These are phyloP conservation scores for Puccinia novopanici DNA, from an alignment of 1,284 basidiomycete species.

Conservation along the genomic window DNA sequence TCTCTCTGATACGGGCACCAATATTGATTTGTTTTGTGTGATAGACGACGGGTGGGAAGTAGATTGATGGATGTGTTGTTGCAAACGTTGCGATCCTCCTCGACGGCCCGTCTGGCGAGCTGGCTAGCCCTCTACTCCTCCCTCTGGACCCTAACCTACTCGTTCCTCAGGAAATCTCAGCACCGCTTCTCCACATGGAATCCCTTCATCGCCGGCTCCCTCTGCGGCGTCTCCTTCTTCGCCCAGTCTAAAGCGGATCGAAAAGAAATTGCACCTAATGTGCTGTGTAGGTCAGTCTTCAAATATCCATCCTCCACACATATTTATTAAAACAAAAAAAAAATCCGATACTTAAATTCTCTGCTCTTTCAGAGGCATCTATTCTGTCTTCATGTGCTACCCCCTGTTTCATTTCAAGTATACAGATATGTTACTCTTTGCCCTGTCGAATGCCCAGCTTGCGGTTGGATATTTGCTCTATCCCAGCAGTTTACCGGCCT, in stretches of 20 bases:
- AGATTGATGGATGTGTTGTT: constrained; percentile 16
- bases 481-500: constrained; percentile 30
- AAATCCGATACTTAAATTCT: too few species aligned
- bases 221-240: constrained; percentile 46
- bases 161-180: constrained; percentile 29
- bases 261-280: constrained; percentile 43
- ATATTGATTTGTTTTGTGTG: neutral
- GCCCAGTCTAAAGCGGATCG: constrained; percentile 37
- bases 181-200: constrained; percentile 30
- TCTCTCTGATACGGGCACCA: too few species aligned
- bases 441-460: constrained; percentile 36
- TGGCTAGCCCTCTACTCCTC: constrained; percentile 35
- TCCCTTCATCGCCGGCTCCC: constrained; percentile 40
- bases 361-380: constrained; percentile 34
- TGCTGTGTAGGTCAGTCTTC: constrained; percentile 45
- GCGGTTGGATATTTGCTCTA: constrained; percentile 36
- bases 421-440: constrained; percentile 39
- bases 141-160: constrained; percentile 41
- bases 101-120: constrained; percentile 34
- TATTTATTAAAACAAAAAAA: too few species aligned
- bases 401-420: constrained; percentile 27
- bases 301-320: neutral
- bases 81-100: constrained; percentile 21
- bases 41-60: neutral
- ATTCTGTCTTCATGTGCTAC: constrained; percentile 35